Percentiles rank a stretch among this genome's conserved stretches.
These are phyloP conservation scores for Candolleomyces efflorescens DNA, from an alignment of 768 basidiomycete genomes.

Conservation along the genomic window DNA sequence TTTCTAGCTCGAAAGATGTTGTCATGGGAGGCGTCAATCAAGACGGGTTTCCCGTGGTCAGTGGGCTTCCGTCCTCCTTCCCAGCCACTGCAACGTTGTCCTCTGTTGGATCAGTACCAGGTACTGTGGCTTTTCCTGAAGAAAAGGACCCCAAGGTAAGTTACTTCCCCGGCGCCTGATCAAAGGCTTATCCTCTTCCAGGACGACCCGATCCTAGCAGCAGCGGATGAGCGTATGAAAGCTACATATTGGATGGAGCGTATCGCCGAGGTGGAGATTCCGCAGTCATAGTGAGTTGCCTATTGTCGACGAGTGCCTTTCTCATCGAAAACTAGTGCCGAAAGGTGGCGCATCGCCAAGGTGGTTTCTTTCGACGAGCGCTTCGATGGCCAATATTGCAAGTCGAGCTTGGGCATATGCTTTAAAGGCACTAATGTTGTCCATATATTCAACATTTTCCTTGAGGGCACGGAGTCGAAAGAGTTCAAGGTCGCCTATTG, in stretches of 20 bases:
- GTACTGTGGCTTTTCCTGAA: neutral
- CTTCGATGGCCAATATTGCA: constrained; percentile 42
- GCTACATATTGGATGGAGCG: constrained; percentile 72
- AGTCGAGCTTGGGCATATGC: constrained; percentile 1
- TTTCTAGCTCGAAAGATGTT: neutral
- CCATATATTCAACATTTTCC: neutral
- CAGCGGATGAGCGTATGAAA: constrained; percentile 49
- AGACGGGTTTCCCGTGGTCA: neutral
- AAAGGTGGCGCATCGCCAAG: constrained; percentile 44
- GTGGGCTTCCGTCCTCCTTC: neutral
- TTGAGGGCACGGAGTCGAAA: neutral
- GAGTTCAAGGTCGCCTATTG: neutral
- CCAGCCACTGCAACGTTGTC: neutral
- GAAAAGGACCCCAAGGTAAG: neutral
- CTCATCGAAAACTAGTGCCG: constrained; percentile 25
- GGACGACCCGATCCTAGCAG: neutral
- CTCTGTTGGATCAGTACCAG: neutral
- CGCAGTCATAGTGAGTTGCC: constrained; percentile 45
- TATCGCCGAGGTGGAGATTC: constrained; percentile 45
- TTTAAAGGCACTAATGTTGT: neutral
- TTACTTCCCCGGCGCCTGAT: neutral
- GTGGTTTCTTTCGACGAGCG: constrained; percentile 63
- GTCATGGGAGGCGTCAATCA: neutral
- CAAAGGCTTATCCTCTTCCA: too few relatives aligned
- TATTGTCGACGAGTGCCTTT: constrained; percentile 3